Percentiles rank a stretch among this genome's conserved stretches.
These are phyloP conservation scores for Penicillium diatomitis DNA, from an alignment of 495 filamentous ascomycete species.

Conservation along the genomic window DNA sequence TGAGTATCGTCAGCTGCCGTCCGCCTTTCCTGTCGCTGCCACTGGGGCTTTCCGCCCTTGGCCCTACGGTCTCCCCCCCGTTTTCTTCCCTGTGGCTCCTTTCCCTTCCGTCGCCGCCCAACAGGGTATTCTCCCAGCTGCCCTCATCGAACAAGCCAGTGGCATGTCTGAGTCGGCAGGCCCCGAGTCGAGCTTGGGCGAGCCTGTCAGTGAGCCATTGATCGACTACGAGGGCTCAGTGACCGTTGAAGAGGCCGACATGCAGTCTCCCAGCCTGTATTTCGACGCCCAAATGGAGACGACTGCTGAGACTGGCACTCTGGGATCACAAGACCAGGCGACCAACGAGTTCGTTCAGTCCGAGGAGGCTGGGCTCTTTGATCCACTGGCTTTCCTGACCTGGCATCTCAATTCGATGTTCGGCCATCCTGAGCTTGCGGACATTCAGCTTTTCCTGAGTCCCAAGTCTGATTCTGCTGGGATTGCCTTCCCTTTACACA, in stretches of 20 bases:
- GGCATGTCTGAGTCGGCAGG: neutral
- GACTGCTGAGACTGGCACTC: neutral
- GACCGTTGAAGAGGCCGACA: neutral
- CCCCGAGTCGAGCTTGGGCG: neutral
- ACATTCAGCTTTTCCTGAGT: constrained; percentile 13
- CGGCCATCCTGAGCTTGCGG: constrained; percentile 8
- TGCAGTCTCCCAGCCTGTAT: constrained; percentile 1
- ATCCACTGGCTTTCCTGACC: neutral
- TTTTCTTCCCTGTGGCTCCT: too few species aligned
- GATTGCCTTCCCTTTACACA: constrained; percentile 1
- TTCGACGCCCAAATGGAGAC: neutral
- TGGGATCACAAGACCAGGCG: neutral
- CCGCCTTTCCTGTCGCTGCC: neutral
- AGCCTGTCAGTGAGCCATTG: neutral
- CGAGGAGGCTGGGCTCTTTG: neutral
- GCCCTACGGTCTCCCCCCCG: too few species aligned
- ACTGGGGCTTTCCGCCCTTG: neutral
- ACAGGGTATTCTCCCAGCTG: neutral
- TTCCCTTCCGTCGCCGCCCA: too few species aligned
- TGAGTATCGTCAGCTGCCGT: neutral
- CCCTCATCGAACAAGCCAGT: neutral
- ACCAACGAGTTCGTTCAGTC: neutral
- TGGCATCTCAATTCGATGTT: constrained; percentile 3
- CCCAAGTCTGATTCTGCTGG: constrained; percentile 3
- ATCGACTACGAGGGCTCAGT: neutral